Base-by-base conservation (phyloP, 2,329 filamentous ascomycete species). In the Penicillium sp. region DNA sequence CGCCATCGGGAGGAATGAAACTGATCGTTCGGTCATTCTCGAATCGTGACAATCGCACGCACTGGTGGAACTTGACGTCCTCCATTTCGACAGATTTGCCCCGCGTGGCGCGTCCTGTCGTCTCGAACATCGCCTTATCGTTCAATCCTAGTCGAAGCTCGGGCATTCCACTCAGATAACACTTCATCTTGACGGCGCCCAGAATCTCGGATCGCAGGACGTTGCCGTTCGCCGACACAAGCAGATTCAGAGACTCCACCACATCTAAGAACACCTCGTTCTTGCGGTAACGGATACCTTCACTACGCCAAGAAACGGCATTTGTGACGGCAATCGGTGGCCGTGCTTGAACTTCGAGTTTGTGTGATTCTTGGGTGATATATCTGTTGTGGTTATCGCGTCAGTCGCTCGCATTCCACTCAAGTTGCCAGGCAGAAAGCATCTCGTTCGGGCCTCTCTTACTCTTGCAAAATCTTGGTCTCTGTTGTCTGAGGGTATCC, bases 61-160 rank as follows among this genome's bases (percentile, higher is more conserved):
- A 99, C 76, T 99, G 95, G 78, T 99, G 95, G 77, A 99, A 99
- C 72, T 99, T 99, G 77, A 99, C 95, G 68, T 99, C 95, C 72
- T 99, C 95, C 95, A 99, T 99, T 79, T 99, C 95, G 62, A 99
- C 95, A 10, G 95, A 91, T 78, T 99, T 99, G 59, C 95, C 95
- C 69, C 95, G 83, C 42, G 93, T 98, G 16, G 93, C 92, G 60
- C 95, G 85, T 27, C 95, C 95, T 0, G 95, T 99, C 4, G 92
- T 96, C 79, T 99, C 95, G 72, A 99, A 99, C 95, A 99, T 99
- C 76, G 92, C 95, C 79, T 99, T 99, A 81, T 99, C 95, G 80
- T 99, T 99, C 72, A 99, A 80, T 4, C 95, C 95, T 50, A 99
- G 78, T 27, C 95, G 89, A 70, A 99, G 78, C 78, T 99, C 95